Evolutionary conservation across 768 basidiomycete genomes (phyloP).

Genomic region (Mycena venus): DNA sequence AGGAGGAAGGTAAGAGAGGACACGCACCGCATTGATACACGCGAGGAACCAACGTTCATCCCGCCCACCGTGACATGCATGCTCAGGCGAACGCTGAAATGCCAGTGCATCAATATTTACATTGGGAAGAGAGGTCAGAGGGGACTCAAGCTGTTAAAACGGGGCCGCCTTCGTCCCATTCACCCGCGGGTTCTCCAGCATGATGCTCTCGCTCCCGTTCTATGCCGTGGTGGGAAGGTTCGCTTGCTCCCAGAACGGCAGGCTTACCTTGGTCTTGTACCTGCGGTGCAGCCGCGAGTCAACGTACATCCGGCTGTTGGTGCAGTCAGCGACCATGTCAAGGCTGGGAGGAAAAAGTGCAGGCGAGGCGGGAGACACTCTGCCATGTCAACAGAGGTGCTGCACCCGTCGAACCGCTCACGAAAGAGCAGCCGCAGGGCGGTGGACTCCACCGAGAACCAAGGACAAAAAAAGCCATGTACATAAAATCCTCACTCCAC

Average conservation of each 20-base stretch:
- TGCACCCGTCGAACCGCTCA: no score
- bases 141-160: slow-evolving; percentile 80
- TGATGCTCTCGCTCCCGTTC: slow-evolving; percentile 74
- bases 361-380: no score
- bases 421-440: no score
- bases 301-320: slow-evolving; percentile 79
- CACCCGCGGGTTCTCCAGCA: slow-evolving; percentile 83
- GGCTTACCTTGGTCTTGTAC: slow-evolving; percentile 74
- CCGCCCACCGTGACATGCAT: slow-evolving; percentile 88
- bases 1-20: no score
- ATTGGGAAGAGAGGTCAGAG: not conserved
- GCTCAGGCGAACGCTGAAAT: slow-evolving; percentile 83
- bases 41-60: slow-evolving; percentile 88
- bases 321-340: slow-evolving; percentile 35
- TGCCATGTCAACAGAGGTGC: no score
- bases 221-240: slow-evolving; percentile 78
- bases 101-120: not conserved
- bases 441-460: no score
- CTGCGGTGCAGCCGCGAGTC: slow-evolving; percentile 85
- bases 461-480: slow-evolving; percentile 43
- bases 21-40: no score
- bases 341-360: slow-evolving; percentile 30
- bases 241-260: slow-evolving; percentile 84
- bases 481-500: slow-evolving; percentile 88
- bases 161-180: slow-evolving; percentile 81